Evolutionary conservation across 140 eudicot species (phyloP).

Genomic region (Flaveria floridana): DNA sequence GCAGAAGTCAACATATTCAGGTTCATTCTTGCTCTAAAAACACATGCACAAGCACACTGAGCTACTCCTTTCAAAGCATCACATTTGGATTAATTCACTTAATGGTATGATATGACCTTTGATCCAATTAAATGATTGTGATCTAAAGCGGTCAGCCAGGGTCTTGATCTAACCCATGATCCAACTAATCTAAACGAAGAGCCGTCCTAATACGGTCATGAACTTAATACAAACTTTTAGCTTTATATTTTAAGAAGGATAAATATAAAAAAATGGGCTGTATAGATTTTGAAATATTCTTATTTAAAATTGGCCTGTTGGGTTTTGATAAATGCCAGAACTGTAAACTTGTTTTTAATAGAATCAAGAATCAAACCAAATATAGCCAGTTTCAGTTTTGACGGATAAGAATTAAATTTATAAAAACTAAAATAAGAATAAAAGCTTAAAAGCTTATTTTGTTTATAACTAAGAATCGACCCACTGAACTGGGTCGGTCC

Average conservation of each 20-base stretch:
- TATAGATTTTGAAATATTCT: background rate
- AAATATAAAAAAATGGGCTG: background rate
- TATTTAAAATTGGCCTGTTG: background rate
- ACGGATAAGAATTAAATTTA: background rate
- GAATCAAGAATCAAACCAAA: background rate
- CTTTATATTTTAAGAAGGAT: background rate
- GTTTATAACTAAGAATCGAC: background rate
- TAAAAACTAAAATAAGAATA: background rate
- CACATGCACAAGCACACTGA: background rate
- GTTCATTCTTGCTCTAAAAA: slow-evolving; percentile 19
- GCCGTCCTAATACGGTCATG: background rate
- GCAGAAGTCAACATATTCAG: slow-evolving; percentile 30
- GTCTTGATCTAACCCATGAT: background rate
- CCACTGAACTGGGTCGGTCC: background rate
- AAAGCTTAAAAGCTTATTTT: background rate
- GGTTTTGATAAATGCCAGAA: background rate
- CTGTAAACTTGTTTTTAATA: background rate
- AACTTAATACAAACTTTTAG: background rate
- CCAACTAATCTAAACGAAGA: background rate
- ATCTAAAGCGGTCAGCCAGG: background rate
- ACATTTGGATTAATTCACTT: background rate
- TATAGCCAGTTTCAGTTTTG: background rate
- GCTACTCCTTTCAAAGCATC: background rate
- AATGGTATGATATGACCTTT: slow-evolving; percentile 3
- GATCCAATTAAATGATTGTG: background rate